Evolutionary conservation across 768 basidiomycete genomes (phyloP), one percentile per base, ranked within the genome.

Genomic region (Coprinopsis marcescibilis): DNA sequence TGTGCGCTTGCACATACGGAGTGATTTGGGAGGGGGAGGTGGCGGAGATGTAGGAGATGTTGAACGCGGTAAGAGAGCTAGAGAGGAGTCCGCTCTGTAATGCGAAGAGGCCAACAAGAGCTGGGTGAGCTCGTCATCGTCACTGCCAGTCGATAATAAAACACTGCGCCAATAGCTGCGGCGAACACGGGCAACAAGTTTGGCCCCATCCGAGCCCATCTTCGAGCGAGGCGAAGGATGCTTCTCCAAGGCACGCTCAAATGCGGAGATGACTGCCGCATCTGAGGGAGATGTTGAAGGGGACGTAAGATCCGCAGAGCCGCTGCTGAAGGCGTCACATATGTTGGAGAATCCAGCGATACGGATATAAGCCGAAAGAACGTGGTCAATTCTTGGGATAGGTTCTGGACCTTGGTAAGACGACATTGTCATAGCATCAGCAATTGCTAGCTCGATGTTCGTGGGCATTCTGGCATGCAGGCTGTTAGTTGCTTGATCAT

Each of bases 221-320:
- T 20, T 20, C 6, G 17, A 40, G 8, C 8, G 17, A 4, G 39
- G 23, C 8, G 39, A 40, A 10, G 39, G 19, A 17, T 5, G 11
- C 21, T 40, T 40, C 39, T 40, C 39, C 7, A 40, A 11, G 19
- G 39, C 39, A 10, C 39, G 17, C 25, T 40, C 39, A 15, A 40
- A 40, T 6, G 39, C 39, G 23, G 39, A 40, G 5, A 24, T 19
- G 17, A 40, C 39, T 11, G 8, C 39, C 12, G 39, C n/a, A n/a
- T n/a, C n/a, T n/a, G n/a, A n/a, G n/a, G n/a, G n/a, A n/a, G n/a
- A n/a, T n/a, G n/a, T n/a, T n/a, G n/a, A n/a, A n/a, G n/a, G n/a
- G n/a, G n/a, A n/a, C n/a, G n/a, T n/a, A n/a, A n/a, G n/a, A n/a
- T n/a, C n/a, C n/a, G n/a, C n/a, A n/a, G n/a, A n/a, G n/a, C n/a